Percentiles rank a stretch among this genome's conserved stretches.
phyloP scores from a whole-genome alignment of 306 rosid genomes.

The Malus sylvestris region DNA sequence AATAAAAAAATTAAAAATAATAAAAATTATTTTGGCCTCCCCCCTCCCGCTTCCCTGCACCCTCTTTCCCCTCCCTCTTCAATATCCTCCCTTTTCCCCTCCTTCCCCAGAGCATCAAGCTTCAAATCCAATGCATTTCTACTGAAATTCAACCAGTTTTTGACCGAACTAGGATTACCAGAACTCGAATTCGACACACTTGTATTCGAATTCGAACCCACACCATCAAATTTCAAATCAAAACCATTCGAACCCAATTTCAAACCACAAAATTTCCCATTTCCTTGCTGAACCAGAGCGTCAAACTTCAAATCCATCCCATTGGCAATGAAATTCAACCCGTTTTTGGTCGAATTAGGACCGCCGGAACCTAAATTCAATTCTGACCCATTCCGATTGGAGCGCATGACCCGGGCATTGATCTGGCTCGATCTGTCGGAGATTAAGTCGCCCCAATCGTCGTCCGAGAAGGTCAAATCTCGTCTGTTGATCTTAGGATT shows the following conservation, averaged over 20 bases:
- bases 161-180: background rate
- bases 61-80: too few relatives aligned
- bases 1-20: too few relatives aligned
- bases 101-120: too few relatives aligned
- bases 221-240: slow-evolving; percentile 1
- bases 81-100: too few relatives aligned
- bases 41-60: too few relatives aligned
- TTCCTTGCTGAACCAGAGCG: background rate
- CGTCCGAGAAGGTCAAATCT: slow-evolving; percentile 5
- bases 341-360: background rate
- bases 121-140: too few relatives aligned
- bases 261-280: background rate
- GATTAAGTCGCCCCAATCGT: slow-evolving; percentile 62
- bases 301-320: slow-evolving; percentile 1
- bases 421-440: slow-evolving; percentile 39
- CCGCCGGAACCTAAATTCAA: background rate
- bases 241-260: background rate
- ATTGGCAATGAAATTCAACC: background rate
- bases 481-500: slow-evolving; percentile 11
- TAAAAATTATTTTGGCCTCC: too few relatives aligned
- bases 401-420: slow-evolving; percentile 14
- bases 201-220: background rate
- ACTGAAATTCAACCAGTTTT: background rate
- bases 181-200: background rate
- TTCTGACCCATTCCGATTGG: slow-evolving; percentile 26